phyloP scores from a whole-genome alignment of 768 basidiomycete species.

The Cyathus striatus region DNA sequence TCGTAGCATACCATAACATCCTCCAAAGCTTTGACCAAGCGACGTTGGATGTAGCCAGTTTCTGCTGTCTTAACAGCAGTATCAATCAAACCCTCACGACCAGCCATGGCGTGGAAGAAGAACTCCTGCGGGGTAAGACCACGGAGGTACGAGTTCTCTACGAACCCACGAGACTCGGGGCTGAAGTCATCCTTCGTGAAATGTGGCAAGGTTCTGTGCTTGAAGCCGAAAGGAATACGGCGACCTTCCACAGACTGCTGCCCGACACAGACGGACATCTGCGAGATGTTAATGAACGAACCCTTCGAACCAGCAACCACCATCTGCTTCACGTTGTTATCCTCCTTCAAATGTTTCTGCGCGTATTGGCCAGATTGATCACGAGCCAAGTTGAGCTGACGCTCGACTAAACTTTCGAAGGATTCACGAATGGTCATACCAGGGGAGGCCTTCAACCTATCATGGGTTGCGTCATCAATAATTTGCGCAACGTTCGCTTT shows the following conservation, averaged over 20 bases:
- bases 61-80: slow-evolving; percentile 99
- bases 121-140: slow-evolving; percentile 97
- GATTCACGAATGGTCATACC: slow-evolving; percentile 99
- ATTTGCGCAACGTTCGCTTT: slow-evolving; percentile 77
- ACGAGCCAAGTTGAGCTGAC: slow-evolving; percentile 90
- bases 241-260: slow-evolving; percentile 98
- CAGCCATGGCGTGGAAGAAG: slow-evolving; percentile 99
- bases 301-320: slow-evolving; percentile 98
- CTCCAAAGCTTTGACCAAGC: slow-evolving; percentile 95
- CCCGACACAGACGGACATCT: slow-evolving; percentile 99
- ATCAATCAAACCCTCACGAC: slow-evolving; percentile 98
- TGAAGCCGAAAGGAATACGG: slow-evolving; percentile 97
- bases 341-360: slow-evolving; percentile 96
- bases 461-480: slow-evolving; percentile 80
- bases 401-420: slow-evolving; percentile 90
- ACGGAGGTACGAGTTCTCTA: slow-evolving; percentile 97
- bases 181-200: slow-evolving; percentile 99
- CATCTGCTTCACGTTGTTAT: slow-evolving; percentile 99
- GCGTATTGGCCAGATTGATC: slow-evolving; percentile 94
- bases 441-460: slow-evolving; percentile 82
- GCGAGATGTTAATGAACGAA: slow-evolving; percentile 99
- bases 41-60: slow-evolving; percentile 98
- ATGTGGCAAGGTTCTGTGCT: slow-evolving; percentile 92
- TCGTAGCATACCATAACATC: slow-evolving; percentile 98
- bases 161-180: slow-evolving; percentile 96